phyloP scores from a whole-genome alignment of 179 eudicot genomes.

The Actinidia polygama region DNA sequence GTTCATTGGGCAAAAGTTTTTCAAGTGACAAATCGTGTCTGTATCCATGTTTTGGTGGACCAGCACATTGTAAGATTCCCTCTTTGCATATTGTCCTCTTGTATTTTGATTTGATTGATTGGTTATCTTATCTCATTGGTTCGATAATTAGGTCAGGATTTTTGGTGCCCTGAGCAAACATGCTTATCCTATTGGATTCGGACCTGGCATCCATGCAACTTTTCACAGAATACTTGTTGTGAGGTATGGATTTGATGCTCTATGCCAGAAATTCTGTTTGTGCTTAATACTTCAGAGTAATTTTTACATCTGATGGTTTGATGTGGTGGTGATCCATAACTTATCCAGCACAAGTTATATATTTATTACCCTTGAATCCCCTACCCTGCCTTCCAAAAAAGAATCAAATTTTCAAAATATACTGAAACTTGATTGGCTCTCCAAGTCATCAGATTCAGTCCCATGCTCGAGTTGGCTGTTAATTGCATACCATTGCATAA shows the following conservation, averaged over 20 bases:
- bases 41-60: conserved; percentile 69
- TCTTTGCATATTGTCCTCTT: conserved; percentile 18
- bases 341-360: neutral
- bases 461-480: neutral
- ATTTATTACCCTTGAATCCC: neutral
- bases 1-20: conserved; percentile 33
- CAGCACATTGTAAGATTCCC: conserved; percentile 51
- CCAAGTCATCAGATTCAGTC: neutral
- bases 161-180: conserved; percentile 46
- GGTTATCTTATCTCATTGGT: conserved; percentile 25
- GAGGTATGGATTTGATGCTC: conserved; percentile 46
- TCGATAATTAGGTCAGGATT: conserved; percentile 57
- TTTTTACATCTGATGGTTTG: neutral
- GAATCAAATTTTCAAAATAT: neutral
- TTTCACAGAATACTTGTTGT: conserved; percentile 73
- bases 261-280: conserved; percentile 11
- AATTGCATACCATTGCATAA: conserved; percentile 1
- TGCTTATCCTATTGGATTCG: conserved; percentile 74
- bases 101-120: conserved; percentile 15
- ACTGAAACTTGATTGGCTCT: neutral
- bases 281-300: neutral
- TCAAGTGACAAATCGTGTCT: conserved; percentile 35
- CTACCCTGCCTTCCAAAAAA: neutral
- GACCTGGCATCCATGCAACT: conserved; percentile 66
- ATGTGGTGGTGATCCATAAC: neutral